Conservation (phyloP, 2,329 filamentous ascomycete species). For the Cercospora sp. region DNA sequence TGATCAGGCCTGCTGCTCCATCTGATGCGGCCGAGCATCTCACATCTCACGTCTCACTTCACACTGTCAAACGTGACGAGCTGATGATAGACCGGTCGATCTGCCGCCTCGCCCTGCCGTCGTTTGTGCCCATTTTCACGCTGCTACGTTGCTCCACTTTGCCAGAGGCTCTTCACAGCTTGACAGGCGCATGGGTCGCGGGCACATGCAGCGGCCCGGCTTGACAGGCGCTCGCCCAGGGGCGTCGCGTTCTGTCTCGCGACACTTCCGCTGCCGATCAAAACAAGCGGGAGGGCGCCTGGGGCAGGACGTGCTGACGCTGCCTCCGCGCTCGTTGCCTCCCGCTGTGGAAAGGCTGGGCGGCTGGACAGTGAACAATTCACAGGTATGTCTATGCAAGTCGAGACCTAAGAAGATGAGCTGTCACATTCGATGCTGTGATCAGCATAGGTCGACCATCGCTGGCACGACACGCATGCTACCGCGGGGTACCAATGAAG, state of each 20-base stretch:
- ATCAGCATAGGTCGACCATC: constrained; percentile 19
- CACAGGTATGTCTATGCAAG: not conserved
- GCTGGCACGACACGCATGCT: constrained; percentile 26
- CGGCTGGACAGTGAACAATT: not conserved
- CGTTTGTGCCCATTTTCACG: constrained; percentile 13
- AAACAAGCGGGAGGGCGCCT: not conserved
- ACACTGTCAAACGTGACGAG: constrained; percentile 8
- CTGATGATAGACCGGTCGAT: not conserved
- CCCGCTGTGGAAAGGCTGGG: not conserved
- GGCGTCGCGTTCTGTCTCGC: constrained; percentile 19
- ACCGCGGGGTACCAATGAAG: constrained; percentile 26
- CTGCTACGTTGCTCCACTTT: constrained; percentile 10
- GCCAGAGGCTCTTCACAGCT: constrained; percentile 2
- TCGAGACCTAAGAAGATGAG: constrained; percentile 11
- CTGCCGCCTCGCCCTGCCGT: not conserved
- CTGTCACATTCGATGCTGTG: constrained; percentile 26
- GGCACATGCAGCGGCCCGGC: constrained; percentile 23
- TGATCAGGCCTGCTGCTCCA: not conserved
- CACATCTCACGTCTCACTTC: not conserved
- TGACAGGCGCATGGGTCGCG: constrained; percentile 15
- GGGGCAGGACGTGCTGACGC: not conserved
- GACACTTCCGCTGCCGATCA: not conserved
- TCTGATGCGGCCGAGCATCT: not conserved
- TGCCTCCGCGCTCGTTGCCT: not conserved
- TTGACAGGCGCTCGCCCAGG: constrained; percentile 23